Evolutionary conservation across 2,329 filamentous ascomycete species (phyloP).

Genomic region (Onygena corvina): DNA sequence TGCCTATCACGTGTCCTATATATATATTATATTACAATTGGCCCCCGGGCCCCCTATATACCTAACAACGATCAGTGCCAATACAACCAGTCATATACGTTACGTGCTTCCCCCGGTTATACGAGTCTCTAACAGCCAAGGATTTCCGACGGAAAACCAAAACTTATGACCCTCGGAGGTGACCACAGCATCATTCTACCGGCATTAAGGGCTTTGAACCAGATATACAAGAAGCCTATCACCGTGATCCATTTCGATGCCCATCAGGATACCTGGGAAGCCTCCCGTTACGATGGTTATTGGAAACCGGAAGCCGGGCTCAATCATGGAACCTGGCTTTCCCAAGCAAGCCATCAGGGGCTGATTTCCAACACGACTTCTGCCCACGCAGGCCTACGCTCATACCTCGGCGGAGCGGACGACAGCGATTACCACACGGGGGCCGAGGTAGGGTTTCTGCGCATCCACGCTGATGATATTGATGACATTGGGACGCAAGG

Average conservation of each 20-base stretch:
- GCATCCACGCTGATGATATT: conserved; percentile 74
- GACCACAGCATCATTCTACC: conserved; percentile 62
- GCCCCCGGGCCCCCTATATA: too few species aligned
- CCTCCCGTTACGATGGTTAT: conserved; percentile 57
- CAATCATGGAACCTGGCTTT: conserved; percentile 87
- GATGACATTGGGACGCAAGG: conserved; percentile 66
- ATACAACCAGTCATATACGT: too few species aligned
- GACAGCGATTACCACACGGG: conserved; percentile 61
- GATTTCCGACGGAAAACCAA: conserved; percentile 32
- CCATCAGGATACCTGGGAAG: conserved; percentile 79
- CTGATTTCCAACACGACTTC: conserved; percentile 61
- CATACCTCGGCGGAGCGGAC: conserved; percentile 55
- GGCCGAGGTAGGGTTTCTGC: conserved; percentile 62
- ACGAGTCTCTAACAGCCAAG: conserved; percentile 18
- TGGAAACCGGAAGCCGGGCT: conserved; percentile 64
- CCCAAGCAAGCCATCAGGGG: conserved; percentile 70
- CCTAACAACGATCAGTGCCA: too few species aligned
- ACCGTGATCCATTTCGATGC: conserved; percentile 65
- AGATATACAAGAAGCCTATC: conserved; percentile 50
- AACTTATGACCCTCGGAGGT: conserved; percentile 58
- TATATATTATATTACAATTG: too few species aligned
- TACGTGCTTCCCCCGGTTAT: too few species aligned
- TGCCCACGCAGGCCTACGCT: conserved; percentile 74
- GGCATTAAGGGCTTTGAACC: conserved; percentile 53
- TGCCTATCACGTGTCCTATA: too few species aligned